Percentiles rank a stretch among this genome's conserved stretches.
phyloP scores from a whole-genome alignment of 257 asterid genomes.

The Ocimum tenuiflorum region DNA sequence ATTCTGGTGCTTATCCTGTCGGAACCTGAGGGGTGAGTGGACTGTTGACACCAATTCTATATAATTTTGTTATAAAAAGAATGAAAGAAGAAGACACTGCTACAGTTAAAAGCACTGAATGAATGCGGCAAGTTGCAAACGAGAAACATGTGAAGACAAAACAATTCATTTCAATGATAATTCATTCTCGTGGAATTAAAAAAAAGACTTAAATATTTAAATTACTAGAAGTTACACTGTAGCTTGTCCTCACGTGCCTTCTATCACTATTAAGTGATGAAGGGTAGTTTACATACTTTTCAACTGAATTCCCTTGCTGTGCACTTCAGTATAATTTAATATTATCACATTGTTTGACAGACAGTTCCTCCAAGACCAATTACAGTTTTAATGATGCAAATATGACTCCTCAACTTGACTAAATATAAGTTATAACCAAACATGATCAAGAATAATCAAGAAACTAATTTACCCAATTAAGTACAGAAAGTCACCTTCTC shows the following conservation, averaged over 20 bases:
- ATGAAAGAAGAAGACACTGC: background rate
- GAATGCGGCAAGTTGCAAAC: background rate
- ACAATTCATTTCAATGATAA: background rate
- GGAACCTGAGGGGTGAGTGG: background rate
- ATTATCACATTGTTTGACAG: background rate
- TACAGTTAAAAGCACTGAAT: background rate
- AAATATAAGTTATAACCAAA: conserved; percentile 9
- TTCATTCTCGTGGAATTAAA: background rate
- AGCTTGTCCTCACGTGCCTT: background rate
- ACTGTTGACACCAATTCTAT: background rate
- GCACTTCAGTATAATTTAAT: background rate
- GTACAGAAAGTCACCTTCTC: conserved; percentile 63
- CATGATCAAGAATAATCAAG: conserved; percentile 5
- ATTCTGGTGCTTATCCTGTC: background rate
- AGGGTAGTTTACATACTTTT: background rate
- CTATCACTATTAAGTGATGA: background rate
- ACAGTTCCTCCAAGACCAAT: background rate
- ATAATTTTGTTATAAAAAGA: background rate
- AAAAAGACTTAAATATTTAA: background rate
- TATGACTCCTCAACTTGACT: background rate
- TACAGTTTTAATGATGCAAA: background rate
- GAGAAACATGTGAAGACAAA: background rate
- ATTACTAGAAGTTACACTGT: background rate
- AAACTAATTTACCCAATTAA: background rate
- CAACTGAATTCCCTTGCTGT: conserved; percentile 5